A percentile compares a stretch with the other conserved stretches of the same genome.
These are phyloP conservation scores for Wallemia ichthyophaga DNA, from an alignment of 1,284 basidiomycete genomes.

Conservation along the genomic window DNA sequence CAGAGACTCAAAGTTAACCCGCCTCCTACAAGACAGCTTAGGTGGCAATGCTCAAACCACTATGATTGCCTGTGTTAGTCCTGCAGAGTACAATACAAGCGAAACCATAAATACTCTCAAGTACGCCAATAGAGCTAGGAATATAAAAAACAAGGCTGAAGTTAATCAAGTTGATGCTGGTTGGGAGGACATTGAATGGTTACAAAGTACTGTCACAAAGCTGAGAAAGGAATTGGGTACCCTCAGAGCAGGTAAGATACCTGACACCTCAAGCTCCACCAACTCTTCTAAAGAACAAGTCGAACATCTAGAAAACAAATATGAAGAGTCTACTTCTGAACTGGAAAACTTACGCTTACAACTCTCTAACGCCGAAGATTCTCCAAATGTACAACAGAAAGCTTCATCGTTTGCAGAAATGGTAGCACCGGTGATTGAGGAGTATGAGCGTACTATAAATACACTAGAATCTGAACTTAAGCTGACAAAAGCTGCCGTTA, in stretches of 20 bases:
- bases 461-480: slow-evolving; percentile 82
- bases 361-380: slow-evolving; percentile 3
- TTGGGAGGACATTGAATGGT: slow-evolving; percentile 92
- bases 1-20: slow-evolving; percentile 53
- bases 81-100: slow-evolving; percentile 71
- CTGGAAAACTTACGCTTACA: slow-evolving; percentile 3
- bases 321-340: slow-evolving; percentile 2
- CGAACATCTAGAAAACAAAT: background rate
- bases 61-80: slow-evolving; percentile 84
- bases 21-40: slow-evolving; percentile 87
- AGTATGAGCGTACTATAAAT: slow-evolving; percentile 91
- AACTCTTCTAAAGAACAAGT: background rate
- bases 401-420: background rate
- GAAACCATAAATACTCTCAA: slow-evolving; percentile 94
- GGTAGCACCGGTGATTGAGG: slow-evolving; percentile 21
- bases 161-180: slow-evolving; percentile 86
- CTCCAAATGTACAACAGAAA: slow-evolving; percentile 1
- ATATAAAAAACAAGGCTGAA: slow-evolving; percentile 85
- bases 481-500: slow-evolving; percentile 44
- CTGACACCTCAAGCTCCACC: background rate
- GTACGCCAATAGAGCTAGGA: slow-evolving; percentile 89
- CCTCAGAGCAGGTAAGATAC: slow-evolving; percentile 29
- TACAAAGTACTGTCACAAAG: slow-evolving; percentile 54
- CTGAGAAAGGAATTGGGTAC: slow-evolving; percentile 57
- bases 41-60: slow-evolving; percentile 93